Conservation (phyloP, 441 rosid genomes). For the Eruca vesicaria region DNA sequence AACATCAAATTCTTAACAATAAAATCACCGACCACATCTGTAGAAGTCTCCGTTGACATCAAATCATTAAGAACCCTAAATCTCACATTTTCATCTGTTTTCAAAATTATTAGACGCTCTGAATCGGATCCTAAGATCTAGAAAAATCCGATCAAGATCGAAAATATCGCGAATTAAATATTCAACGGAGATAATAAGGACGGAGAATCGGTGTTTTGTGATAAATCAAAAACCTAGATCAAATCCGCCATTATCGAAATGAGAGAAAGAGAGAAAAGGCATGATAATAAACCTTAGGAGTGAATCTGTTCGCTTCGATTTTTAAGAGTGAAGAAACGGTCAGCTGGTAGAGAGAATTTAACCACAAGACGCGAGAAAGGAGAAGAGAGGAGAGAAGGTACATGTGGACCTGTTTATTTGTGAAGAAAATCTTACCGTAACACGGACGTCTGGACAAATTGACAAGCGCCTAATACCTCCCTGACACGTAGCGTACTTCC, state of each 20-base stretch:
- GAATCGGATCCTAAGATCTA: constrained; percentile 29
- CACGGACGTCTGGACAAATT: constrained; percentile 44
- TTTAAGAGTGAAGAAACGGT: constrained; percentile 48
- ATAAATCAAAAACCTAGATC: background rate
- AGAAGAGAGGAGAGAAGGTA: constrained; percentile 22
- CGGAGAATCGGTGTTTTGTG: background rate
- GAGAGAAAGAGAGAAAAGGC: background rate
- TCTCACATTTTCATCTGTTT: constrained; percentile 18
- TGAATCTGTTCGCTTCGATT: constrained; percentile 35
- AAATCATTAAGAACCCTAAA: constrained; percentile 10
- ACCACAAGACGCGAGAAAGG: background rate
- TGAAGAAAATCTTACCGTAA: constrained; percentile 53
- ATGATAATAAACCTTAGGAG: constrained; percentile 27
- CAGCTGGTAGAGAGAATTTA: constrained; percentile 29
- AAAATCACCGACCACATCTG: background rate
- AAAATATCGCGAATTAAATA: background rate
- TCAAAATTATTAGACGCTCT: constrained; percentile 32
- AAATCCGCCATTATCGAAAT: constrained; percentile 5
- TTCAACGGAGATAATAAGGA: background rate
- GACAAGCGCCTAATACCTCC: background rate
- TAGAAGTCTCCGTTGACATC: too few species aligned
- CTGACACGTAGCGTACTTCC: constrained; percentile 41
- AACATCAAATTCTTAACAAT: constrained; percentile 1
- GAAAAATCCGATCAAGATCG: constrained; percentile 17
- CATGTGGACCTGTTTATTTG: constrained; percentile 42